Evolutionary conservation across 1,284 basidiomycete species (phyloP).

Genomic region (Rhodofomes roseus): DNA sequence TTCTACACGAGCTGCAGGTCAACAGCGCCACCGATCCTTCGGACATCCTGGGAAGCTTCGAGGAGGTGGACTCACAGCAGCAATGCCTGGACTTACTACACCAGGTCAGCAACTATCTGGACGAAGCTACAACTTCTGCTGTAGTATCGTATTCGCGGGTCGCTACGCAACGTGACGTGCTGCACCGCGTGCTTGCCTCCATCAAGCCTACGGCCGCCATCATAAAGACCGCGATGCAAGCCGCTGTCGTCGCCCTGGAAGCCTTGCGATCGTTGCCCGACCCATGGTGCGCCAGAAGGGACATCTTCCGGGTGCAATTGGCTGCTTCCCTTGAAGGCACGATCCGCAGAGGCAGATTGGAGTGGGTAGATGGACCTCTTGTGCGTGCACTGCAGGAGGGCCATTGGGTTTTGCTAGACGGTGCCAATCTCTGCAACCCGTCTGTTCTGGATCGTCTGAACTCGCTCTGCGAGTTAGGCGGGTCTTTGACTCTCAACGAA

Average conservation of each 20-base stretch:
- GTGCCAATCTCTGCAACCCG: slow-evolving; percentile 92
- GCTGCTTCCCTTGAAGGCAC: slow-evolving; percentile 7
- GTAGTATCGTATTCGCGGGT: slow-evolving; percentile 29
- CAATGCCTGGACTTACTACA: slow-evolving; percentile 38
- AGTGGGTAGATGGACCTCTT: slow-evolving; percentile 97
- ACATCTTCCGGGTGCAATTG: slow-evolving; percentile 9
- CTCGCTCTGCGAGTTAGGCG: slow-evolving; percentile 89
- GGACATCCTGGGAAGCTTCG: slow-evolving; percentile 95
- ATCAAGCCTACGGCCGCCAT: background rate
- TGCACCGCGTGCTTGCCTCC: background rate
- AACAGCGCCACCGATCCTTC: slow-evolving; percentile 90
- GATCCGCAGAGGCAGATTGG: slow-evolving; percentile 61
- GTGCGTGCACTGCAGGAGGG: slow-evolving; percentile 85
- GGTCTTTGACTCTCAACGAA: slow-evolving; percentile 83
- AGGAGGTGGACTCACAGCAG: slow-evolving; percentile 70
- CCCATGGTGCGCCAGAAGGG: slow-evolving; percentile 3
- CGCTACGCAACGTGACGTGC: slow-evolving; percentile 5
- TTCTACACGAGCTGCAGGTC: slow-evolving; percentile 74
- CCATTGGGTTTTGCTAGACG: slow-evolving; percentile 89
- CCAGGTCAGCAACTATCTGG: slow-evolving; percentile 37
- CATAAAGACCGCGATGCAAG: background rate
- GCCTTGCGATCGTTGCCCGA: slow-evolving; percentile 5
- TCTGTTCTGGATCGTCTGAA: slow-evolving; percentile 97
- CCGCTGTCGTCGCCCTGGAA: slow-evolving; percentile 5
- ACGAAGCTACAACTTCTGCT: slow-evolving; percentile 36